Evolutionary conservation across 2,329 filamentous ascomycete species (phyloP).

Genomic region (Anthostomella pinea): DNA sequence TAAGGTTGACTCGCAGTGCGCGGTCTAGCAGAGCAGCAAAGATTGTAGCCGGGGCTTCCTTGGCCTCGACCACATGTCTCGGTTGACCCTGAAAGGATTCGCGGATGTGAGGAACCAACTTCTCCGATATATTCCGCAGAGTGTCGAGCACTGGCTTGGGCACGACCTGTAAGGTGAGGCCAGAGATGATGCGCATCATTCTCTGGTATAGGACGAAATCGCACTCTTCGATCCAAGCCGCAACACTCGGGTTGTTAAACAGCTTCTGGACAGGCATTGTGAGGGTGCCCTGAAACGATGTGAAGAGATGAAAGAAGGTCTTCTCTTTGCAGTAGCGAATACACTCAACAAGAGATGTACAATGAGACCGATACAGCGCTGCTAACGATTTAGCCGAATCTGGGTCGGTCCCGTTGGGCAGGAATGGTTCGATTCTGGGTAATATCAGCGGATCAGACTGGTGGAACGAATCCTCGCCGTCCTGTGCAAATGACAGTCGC

Average conservation of each 20-base stretch:
- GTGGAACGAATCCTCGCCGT: constrained; percentile 52
- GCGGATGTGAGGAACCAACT: constrained; percentile 76
- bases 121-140: constrained; percentile 80
- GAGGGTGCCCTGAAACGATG: constrained; percentile 91
- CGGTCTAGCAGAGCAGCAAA: constrained; percentile 86
- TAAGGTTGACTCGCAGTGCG: constrained; percentile 85
- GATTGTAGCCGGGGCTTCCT: constrained; percentile 81
- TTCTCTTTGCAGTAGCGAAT: constrained; percentile 96
- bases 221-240: constrained; percentile 91
- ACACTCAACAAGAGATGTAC: constrained; percentile 91
- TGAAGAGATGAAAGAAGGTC: constrained; percentile 92
- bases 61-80: constrained; percentile 79
- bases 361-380: constrained; percentile 89
- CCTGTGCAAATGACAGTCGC: constrained; percentile 59
- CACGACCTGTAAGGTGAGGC: constrained; percentile 86
- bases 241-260: constrained; percentile 75
- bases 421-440: constrained; percentile 81
- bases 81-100: constrained; percentile 85
- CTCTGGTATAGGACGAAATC: constrained; percentile 96
- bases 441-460: constrained; percentile 72
- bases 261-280: constrained; percentile 96
- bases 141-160: constrained; percentile 85
- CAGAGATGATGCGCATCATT: constrained; percentile 88
- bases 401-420: constrained; percentile 77
- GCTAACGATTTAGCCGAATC: constrained; percentile 84